Evolutionary conservation across 164 flowering plant genomes (phyloP).

Genomic region (Cinnamomum micranthum): DNA sequence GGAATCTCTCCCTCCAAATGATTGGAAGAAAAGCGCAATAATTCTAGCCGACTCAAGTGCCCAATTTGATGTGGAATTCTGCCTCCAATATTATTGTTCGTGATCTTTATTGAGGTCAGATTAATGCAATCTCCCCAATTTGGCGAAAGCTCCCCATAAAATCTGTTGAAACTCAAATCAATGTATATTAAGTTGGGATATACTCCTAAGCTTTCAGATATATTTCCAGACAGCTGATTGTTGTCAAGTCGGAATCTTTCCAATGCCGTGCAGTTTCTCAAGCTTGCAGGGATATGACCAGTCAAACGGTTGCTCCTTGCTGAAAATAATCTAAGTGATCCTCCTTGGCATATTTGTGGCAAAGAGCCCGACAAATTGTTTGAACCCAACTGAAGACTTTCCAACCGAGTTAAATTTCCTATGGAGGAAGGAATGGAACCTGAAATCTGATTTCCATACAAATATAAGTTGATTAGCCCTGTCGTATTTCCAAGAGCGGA

Average conservation of each 20-base stretch:
- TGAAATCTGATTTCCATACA: constrained; percentile 28
- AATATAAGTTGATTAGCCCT: constrained; percentile 21
- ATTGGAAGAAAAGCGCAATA: not conserved
- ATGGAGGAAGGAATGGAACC: constrained; percentile 7
- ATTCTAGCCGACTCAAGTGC: not conserved
- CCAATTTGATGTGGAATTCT: not conserved
- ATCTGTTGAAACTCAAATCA: not conserved
- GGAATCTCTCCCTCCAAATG: not conserved
- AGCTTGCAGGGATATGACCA: not conserved
- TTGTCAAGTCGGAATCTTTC: not conserved
- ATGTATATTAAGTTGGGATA: not conserved
- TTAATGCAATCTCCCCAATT: not conserved
- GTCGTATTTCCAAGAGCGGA: constrained; percentile 29
- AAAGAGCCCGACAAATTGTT: not conserved
- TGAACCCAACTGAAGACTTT: not conserved
- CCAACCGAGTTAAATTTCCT: not conserved
- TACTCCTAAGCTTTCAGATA: not conserved
- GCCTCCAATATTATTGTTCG: not conserved
- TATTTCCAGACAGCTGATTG: not conserved
- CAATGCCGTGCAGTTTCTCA: not conserved
- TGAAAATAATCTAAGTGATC: not conserved
- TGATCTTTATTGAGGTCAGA: not conserved
- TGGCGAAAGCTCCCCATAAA: not conserved
- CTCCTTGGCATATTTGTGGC: not conserved
- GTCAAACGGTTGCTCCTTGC: not conserved